A percentile compares a stretch with the other conserved stretches of the same genome.
Conservation (phyloP, 192 early-diverging fungal species). For the Funneliformis mosseae region DNA sequence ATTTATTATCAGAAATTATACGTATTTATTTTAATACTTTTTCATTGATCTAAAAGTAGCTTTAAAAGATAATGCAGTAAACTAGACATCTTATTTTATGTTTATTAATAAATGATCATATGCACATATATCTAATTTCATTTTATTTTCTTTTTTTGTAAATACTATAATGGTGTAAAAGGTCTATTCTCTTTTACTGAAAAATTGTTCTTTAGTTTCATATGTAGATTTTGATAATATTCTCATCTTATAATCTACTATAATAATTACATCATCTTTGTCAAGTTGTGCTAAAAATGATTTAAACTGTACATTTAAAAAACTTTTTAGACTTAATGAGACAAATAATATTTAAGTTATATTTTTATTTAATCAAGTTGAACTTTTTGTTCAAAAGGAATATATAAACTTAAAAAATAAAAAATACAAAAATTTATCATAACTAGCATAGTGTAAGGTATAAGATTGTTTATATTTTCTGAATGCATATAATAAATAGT, state of each 20-base stretch:
- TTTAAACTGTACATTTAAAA: slow-evolving; percentile 8
- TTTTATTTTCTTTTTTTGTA: not conserved
- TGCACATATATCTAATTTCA: not conserved
- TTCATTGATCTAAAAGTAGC: not conserved
- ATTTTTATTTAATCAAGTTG: not conserved
- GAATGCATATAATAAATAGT: not conserved
- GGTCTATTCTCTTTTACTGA: not conserved
- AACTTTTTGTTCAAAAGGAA: not conserved
- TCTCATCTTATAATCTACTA: slow-evolving; percentile 15
- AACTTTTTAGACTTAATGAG: not conserved
- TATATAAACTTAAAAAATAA: not conserved
- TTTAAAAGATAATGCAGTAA: slow-evolving; percentile 7
- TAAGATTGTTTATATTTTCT: not conserved
- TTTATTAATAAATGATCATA: not conserved
- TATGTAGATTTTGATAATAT: not conserved
- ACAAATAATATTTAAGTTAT: slow-evolving; percentile 4
- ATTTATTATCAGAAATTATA: slow-evolving; percentile 5
- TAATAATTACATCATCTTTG: not conserved
- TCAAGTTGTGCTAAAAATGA: not conserved
- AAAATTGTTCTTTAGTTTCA: slow-evolving; percentile 12
- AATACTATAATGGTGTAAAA: not conserved
- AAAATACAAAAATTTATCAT: not conserved
- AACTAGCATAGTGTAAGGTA: not conserved
- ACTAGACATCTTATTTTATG: not conserved
- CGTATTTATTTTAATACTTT: no score